Base-by-base conservation (phyloP, 164 flowering plant species). In the Amborella trichopoda region DNA sequence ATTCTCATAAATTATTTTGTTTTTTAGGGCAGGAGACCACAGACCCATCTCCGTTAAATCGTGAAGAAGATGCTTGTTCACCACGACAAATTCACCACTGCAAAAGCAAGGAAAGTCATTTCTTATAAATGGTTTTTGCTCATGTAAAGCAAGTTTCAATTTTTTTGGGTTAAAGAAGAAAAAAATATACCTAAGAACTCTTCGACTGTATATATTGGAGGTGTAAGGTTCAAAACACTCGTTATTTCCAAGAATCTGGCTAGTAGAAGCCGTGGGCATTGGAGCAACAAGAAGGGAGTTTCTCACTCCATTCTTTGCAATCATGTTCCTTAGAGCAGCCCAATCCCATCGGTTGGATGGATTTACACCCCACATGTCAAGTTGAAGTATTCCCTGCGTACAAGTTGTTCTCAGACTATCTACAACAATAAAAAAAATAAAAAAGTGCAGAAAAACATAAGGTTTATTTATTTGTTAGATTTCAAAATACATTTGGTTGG, bases 221-320 rank as follows among this genome's bases (percentile, higher is more conserved):
- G 99, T 91, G 53, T 91, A 91, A 40, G 96, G 99, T 64, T 91
- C 99, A 68, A 91, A 91, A 53, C 99, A 91, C 54, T 87, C 96
- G 58, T 91, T 91, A 60, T 91, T 91, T 40, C 99, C 99, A 58
- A 91, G 88, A 58, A 91, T 84, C 66, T 91, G 99, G 62, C 96
- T 91, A 49, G 99, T 91, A 50, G 99, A 91, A 44, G 99, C 99
- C 67, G 99, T 91, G 8, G 99, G 99, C 99, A 88, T 91, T 5
- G 94, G 95, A 19, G 95, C 94, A 20, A 93, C 63, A 44, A 87
- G 87, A 62, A 91, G 96, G 19, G 99, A 91, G 59, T 91, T 91
- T 49, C 95, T 68, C 16, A 87, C 59, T n/a, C 96, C 99, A 74
- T 75, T 66, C 21, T 60, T 62, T 6, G 76, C 58, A 47, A 87